phyloP scores from a whole-genome alignment of 257 asterid genomes.

The Mentha longifolia region DNA sequence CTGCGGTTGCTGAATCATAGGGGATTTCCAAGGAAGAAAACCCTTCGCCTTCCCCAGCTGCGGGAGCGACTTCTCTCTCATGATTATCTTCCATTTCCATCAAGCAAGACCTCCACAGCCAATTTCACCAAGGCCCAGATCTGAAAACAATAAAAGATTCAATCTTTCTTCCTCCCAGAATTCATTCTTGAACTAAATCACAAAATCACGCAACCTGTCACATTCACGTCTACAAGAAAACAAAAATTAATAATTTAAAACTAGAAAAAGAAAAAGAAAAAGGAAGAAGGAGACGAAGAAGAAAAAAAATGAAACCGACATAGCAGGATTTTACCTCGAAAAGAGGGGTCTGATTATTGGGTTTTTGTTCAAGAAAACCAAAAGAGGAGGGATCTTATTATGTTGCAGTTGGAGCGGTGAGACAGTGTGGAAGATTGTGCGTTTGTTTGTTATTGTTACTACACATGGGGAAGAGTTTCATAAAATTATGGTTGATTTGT shows the following conservation, averaged over 20 bases:
- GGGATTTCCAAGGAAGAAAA: constrained; percentile 36
- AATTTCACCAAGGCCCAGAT: constrained; percentile 47
- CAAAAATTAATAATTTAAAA: not conserved
- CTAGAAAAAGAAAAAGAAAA: too few species aligned
- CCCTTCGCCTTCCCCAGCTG: constrained; percentile 56
- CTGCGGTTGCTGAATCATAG: constrained; percentile 21
- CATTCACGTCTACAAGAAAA: constrained; percentile 13
- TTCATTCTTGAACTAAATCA: constrained; percentile 34
- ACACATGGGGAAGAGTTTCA: constrained; percentile 26
- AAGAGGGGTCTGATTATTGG: constrained; percentile 35
- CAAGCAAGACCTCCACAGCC: constrained; percentile 32
- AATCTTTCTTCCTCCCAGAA: constrained; percentile 29
- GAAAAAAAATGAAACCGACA: constrained; percentile 1
- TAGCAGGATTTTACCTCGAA: constrained; percentile 38
- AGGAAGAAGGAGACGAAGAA: not conserved
- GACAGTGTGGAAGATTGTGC: constrained; percentile 41
- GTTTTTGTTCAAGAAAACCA: constrained; percentile 31
- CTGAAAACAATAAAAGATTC: constrained; percentile 44
- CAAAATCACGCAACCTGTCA: constrained; percentile 28
- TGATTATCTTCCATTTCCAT: constrained; percentile 62
- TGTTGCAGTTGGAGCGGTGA: constrained; percentile 41
- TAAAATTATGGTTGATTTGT: constrained; percentile 15
- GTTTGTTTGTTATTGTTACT: constrained; percentile 27
- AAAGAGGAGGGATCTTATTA: constrained; percentile 42
- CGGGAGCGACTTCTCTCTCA: constrained; percentile 46